A percentile compares a stretch with the other conserved stretches of the same genome.
Conservation (phyloP, 169 alveolate species). For the Eimeria sp. region DNA sequence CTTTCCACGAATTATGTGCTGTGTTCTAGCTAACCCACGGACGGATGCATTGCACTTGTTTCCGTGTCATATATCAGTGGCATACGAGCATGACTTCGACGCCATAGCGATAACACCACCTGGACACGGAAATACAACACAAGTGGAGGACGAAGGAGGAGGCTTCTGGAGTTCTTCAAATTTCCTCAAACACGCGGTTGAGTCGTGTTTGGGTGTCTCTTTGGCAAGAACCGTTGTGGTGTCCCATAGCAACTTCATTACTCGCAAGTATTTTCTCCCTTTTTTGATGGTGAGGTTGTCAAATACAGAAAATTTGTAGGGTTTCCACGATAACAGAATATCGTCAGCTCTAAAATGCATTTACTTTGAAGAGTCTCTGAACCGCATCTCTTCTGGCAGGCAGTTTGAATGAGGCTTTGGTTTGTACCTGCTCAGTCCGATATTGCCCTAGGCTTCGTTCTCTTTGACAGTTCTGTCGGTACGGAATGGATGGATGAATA, state of each 20-base stretch:
- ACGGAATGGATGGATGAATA: conserved; percentile 80
- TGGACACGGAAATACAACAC: conserved; percentile 80
- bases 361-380: background rate
- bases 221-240: conserved; percentile 78
- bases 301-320: background rate
- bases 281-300: conserved; percentile 78
- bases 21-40: background rate
- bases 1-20: background rate
- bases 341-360: background rate
- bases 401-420: background rate
- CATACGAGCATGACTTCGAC: conserved; percentile 75
- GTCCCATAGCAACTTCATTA: conserved; percentile 83
- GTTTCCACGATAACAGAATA: background rate
- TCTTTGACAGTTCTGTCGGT: conserved; percentile 81
- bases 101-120: conserved; percentile 82
- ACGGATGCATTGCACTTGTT: background rate
- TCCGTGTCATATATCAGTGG: conserved; percentile 30
- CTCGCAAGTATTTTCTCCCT: conserved; percentile 79
- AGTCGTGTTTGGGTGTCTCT: conserved; percentile 77
- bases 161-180: conserved; percentile 74
- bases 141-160: conserved; percentile 66
- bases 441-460: conserved; percentile 80
- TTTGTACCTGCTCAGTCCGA: conserved; percentile 66
- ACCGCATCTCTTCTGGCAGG: background rate
- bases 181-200: conserved; percentile 73